phyloP scores from a whole-genome alignment of 768 basidiomycete genomes.

The Lactarius tabidus region DNA sequence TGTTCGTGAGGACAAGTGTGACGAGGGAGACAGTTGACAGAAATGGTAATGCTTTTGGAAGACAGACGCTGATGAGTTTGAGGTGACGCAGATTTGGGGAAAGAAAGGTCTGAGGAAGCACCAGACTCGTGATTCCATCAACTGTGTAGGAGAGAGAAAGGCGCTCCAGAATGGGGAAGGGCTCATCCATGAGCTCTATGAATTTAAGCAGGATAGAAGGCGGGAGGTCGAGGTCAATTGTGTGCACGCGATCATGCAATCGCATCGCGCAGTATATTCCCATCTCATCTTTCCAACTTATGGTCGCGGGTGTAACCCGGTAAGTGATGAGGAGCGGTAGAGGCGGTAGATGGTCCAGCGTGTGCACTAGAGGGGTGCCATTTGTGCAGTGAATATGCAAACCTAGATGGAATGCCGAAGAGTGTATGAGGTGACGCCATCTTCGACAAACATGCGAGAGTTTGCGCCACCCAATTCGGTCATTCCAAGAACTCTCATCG shows the following conservation, averaged over 20 bases:
- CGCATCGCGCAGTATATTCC: not conserved
- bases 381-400: not conserved
- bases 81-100: conserved; percentile 4
- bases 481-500: not conserved
- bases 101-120: not conserved
- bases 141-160: not conserved
- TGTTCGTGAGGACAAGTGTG: not conserved
- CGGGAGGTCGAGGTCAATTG: not conserved
- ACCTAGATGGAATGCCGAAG: not conserved
- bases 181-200: not conserved
- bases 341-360: not conserved
- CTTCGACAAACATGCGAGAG: conserved; percentile 12
- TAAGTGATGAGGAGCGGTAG: not conserved
- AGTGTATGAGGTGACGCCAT: not conserved
- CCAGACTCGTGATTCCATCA: not conserved
- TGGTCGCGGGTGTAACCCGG: not conserved
- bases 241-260: not conserved
- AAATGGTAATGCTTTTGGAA: not conserved
- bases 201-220: not conserved
- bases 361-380: not conserved
- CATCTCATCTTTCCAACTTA: not conserved
- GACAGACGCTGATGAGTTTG: not conserved
- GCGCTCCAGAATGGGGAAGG: not conserved
- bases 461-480: conserved; percentile 4
- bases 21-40: not conserved